These are phyloP conservation scores for Amaranthus tricolor DNA, from an alignment of 179 eudicot genomes.

Conservation along the genomic window DNA sequence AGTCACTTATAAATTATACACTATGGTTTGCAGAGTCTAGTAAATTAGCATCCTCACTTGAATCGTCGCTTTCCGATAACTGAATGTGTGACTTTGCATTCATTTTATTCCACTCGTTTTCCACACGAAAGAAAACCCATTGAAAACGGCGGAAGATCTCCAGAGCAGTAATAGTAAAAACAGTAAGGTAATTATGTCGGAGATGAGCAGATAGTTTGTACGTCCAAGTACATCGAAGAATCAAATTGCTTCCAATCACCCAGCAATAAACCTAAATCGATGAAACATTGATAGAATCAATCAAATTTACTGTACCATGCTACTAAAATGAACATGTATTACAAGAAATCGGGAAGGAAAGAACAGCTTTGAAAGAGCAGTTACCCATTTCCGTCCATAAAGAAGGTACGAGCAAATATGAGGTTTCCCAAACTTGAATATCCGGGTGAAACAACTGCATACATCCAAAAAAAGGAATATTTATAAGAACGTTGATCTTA, in stretches of 20 bases:
- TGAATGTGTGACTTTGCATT: conserved; percentile 54
- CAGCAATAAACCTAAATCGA: conserved; percentile 62
- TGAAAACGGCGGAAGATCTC: conserved; percentile 92
- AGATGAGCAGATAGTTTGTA: conserved; percentile 98
- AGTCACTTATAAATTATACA: conserved; percentile 38
- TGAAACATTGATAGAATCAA: background rate
- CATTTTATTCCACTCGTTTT: conserved; percentile 91
- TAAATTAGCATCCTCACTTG: conserved; percentile 64
- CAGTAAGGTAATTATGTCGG: conserved; percentile 82
- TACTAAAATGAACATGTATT: background rate
- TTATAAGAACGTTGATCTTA: background rate
- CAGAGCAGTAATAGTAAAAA: conserved; percentile 72
- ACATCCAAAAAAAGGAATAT: conserved; percentile 10
- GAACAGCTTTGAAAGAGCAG: background rate
- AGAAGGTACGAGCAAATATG: conserved; percentile 56
- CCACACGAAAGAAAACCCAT: conserved; percentile 94
- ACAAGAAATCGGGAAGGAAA: background rate
- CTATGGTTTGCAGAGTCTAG: conserved; percentile 49
- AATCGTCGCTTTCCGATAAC: conserved; percentile 43
- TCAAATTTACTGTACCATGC: background rate
- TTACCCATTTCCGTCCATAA: conserved; percentile 82
- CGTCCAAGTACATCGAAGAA: conserved; percentile 95
- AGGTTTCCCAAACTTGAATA: conserved; percentile 86
- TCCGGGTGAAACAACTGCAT: conserved; percentile 86
- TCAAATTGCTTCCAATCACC: conserved; percentile 89